Conservation (phyloP, 2,329 filamentous ascomycete species). For the Pseudogymnoascus sp. region DNA sequence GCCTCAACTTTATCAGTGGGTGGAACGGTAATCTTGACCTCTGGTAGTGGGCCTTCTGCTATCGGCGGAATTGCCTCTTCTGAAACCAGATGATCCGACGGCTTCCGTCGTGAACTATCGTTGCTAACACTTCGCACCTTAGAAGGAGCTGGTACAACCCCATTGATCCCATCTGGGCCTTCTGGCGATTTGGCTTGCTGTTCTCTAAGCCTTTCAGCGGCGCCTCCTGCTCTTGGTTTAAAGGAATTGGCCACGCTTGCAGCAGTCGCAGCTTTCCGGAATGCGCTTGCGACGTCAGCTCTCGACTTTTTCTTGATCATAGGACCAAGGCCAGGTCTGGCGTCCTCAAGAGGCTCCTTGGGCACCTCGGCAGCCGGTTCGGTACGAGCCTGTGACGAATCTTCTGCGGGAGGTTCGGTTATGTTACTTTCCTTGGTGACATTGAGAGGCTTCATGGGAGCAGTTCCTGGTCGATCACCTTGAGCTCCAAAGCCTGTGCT, state of each 20-base stretch:
- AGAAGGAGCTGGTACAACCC: constrained; percentile 73
- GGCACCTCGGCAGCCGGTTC: neutral
- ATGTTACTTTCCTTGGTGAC: neutral
- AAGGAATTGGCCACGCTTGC: constrained; percentile 54
- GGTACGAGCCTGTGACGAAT: neutral
- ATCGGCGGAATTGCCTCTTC: constrained; percentile 21
- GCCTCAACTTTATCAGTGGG: constrained; percentile 30
- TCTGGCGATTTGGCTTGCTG: constrained; percentile 48
- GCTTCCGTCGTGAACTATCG: constrained; percentile 29
- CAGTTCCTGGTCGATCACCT: neutral
- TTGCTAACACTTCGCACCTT: constrained; percentile 33
- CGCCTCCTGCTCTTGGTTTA: constrained; percentile 80
- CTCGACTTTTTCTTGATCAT: constrained; percentile 77
- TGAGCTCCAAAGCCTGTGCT: neutral
- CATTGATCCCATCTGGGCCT: constrained; percentile 81
- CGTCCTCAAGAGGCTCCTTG: neutral
- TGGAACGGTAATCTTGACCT: constrained; percentile 47
- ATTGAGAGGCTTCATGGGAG: constrained; percentile 1
- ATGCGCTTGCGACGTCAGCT: constrained; percentile 62
- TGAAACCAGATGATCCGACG: constrained; percentile 21
- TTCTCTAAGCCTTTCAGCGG: constrained; percentile 61
- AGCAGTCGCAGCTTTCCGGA: constrained; percentile 73
- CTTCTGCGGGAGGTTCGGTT: neutral
- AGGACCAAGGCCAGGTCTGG: constrained; percentile 43
- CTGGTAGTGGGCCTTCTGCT: constrained; percentile 36